A percentile compares a stretch with the other conserved stretches of the same genome.
Evolutionary conservation across 2,329 filamentous ascomycete genomes (phyloP).

Genomic region (Penicillium oxalicum): DNA sequence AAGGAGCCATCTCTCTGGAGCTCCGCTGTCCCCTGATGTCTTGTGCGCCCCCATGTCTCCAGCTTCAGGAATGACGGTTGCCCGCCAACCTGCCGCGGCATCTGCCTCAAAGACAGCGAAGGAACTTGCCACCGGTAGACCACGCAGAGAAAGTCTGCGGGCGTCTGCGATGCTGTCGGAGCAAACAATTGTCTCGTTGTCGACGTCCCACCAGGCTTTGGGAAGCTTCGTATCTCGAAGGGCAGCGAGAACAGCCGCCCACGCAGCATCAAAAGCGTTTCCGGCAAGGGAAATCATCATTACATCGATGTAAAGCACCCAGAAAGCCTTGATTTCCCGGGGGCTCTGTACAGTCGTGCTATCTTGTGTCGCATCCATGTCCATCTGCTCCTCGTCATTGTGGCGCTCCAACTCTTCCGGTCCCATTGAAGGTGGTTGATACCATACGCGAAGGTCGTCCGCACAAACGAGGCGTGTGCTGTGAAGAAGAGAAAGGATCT

Average conservation of each 20-base stretch:
- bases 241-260: slow-evolving; percentile 76
- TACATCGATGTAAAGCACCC: slow-evolving; percentile 93
- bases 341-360: slow-evolving; percentile 21
- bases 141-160: slow-evolving; percentile 53
- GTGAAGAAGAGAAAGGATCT: slow-evolving; percentile 71
- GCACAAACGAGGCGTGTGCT: slow-evolving; percentile 60
- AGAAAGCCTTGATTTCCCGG: slow-evolving; percentile 71
- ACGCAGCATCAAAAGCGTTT: slow-evolving; percentile 85
- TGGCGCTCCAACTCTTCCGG: slow-evolving; percentile 26
- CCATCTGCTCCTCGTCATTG: slow-evolving; percentile 43
- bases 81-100: slow-evolving; percentile 35
- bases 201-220: slow-evolving; percentile 73
- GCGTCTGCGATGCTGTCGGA: slow-evolving; percentile 53
- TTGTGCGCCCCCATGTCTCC: slow-evolving; percentile 30
- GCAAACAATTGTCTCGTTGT: slow-evolving; percentile 74
- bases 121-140: slow-evolving; percentile 68
- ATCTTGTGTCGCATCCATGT: slow-evolving; percentile 42
- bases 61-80: slow-evolving; percentile 31
- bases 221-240: slow-evolving; percentile 73
- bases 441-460: slow-evolving; percentile 67
- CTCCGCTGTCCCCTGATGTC: slow-evolving; percentile 35
- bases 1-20: slow-evolving; percentile 60
- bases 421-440: slow-evolving; percentile 45
- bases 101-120: slow-evolving; percentile 70
- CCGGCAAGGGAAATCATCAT: slow-evolving; percentile 90